Evolutionary conservation across 1,139 yeast genomes (phyloP).

Genomic region (Lodderomyces orthopsilosis): DNA sequence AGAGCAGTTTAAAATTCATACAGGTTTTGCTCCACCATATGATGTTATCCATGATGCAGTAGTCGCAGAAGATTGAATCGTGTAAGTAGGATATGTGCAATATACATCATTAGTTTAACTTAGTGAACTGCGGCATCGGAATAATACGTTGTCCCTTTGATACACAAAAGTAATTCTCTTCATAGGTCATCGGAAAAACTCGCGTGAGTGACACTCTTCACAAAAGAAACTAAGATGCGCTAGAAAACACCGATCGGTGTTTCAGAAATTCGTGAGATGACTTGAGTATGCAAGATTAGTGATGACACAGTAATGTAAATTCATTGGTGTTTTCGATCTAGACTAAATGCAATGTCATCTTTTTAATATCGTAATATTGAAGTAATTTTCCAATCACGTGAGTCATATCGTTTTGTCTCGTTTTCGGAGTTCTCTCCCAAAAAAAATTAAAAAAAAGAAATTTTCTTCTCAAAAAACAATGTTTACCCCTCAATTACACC

Average conservation of each 20-base stretch:
- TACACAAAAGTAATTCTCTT: not conserved
- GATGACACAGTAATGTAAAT: no score
- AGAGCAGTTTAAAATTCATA: conserved; percentile 79
- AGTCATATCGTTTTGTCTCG: no score
- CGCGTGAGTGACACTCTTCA: not conserved
- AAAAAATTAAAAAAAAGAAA: not conserved
- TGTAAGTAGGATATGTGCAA: not conserved
- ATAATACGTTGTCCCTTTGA: not conserved
- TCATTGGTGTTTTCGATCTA: no score
- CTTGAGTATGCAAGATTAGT: no score
- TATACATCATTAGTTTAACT: no score
- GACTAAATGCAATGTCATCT: no score
- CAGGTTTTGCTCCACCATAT: conserved; percentile 66
- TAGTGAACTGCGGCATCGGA: no score
- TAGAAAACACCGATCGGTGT: not conserved
- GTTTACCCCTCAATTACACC: not conserved
- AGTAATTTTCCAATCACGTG: no score
- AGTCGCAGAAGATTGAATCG: conserved; percentile 17
- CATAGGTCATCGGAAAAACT: not conserved
- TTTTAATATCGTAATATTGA: no score
- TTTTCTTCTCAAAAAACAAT: not conserved
- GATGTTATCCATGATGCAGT: conserved; percentile 61
- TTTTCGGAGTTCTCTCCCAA: not conserved
- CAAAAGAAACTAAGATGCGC: not conserved
- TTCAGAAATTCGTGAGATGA: not conserved